Evolutionary conservation across 2,329 filamentous ascomycete species (phyloP).

Genomic region (Endoconidiophora laricicola): DNA sequence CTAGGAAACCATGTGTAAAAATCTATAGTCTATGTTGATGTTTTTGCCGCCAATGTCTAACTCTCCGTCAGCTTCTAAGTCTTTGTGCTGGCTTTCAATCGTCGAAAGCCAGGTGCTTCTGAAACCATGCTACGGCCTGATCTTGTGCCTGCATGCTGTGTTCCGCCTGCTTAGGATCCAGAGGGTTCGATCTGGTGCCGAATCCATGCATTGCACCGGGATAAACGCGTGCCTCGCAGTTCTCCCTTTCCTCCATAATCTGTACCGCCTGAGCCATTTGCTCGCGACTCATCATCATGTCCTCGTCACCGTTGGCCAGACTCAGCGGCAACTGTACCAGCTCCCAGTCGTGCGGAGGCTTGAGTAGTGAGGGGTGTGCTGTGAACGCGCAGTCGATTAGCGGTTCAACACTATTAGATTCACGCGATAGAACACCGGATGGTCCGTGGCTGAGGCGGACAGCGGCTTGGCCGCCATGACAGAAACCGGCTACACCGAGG

Average conservation of each 20-base stretch:
- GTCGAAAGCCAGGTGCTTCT: conserved; percentile 5
- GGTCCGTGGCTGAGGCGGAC: conserved; percentile 22
- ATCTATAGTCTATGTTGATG: no score
- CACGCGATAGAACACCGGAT: conserved; percentile 11
- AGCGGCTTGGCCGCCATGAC: conserved; percentile 42
- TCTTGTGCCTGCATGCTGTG: conserved; percentile 21
- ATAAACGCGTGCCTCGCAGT: conserved; percentile 21
- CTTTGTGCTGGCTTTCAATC: neutral
- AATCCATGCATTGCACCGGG: conserved; percentile 26
- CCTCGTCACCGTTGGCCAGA: conserved; percentile 28
- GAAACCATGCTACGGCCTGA: conserved; percentile 24
- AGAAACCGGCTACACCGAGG: conserved; percentile 40
- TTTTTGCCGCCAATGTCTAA: neutral
- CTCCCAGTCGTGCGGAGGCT: conserved; percentile 29
- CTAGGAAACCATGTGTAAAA: no score
- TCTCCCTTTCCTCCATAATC: conserved; percentile 19
- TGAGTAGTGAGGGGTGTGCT: conserved; percentile 32
- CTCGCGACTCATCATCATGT: conserved; percentile 22
- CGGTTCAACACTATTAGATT: conserved; percentile 14
- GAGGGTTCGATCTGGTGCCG: conserved; percentile 21
- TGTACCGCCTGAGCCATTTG: conserved; percentile 16
- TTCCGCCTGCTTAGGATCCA: conserved; percentile 20
- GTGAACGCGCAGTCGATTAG: conserved; percentile 34
- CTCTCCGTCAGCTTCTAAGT: neutral
- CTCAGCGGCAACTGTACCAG: conserved; percentile 26